Base-by-base conservation (phyloP, 192 early-diverging fungal genomes). In the Polychytrium aggregatum region DNA sequence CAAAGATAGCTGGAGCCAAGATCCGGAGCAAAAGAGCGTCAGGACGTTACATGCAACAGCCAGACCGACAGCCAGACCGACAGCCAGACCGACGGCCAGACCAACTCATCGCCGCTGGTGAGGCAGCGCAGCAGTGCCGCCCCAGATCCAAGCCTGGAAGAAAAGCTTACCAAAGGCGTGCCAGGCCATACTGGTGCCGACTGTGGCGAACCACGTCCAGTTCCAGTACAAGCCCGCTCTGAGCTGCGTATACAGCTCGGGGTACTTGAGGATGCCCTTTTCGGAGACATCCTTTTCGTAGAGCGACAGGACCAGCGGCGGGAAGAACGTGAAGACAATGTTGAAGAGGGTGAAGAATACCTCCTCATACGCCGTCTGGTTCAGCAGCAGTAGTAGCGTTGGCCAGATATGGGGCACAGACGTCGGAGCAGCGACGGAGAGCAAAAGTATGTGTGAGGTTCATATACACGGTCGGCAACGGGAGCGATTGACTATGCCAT, bases 271-370 rank as follows among this genome's bases (percentile, higher is more conserved):
- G 17, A 72, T 57, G 5, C 41, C 20, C 4, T 37, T 42, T 20
- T 70, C 67, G 2, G 55, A 50, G 9, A 67, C 43, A 56, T 78
- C 76, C 36, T 59, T 45, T 50, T 78, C 72, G 41, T 63, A 78
- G 20, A 71, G 47, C 9, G 65, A 70, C 35, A 68, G 39, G 10
- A 71, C 37, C 13, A 79, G 54, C 8, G 73, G 72, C 21, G 73
- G 70, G 6, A 79, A 10, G 11, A 63, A 68, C 2, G 70, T 68
- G 45, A 68, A 76, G 6, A 76, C 46, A 20, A 79, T 50, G 55
- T 79, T 79, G 59, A 63, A 78, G 10, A 49, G 55, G 7, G 66
- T 65, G 40, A 78, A 52, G 46, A 78, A 78, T 29, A 70, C 44
- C 33, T 74, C 67, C 55, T 78, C 76, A 44, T 72, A 75, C 22